Conservation (phyloP, 345 rosid genomes). For the sweet orange (Citrus sinensis) region DNA sequence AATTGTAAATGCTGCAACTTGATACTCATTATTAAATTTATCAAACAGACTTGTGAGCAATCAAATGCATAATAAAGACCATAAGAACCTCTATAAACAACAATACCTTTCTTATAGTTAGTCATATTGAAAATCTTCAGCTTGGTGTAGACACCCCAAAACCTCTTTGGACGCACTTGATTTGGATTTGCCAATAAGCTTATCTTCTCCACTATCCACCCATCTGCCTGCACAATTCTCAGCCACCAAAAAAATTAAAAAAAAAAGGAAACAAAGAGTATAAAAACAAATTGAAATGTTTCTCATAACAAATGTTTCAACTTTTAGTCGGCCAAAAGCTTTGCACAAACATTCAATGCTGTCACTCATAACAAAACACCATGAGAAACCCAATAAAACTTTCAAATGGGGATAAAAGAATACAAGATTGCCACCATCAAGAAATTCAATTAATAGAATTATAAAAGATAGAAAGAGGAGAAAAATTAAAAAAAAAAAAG, state of each 20-base stretch:
- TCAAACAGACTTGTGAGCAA: background rate
- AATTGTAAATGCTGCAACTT: background rate
- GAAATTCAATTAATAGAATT: background rate
- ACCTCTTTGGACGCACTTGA: slow-evolving; percentile 80
- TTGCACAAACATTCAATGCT: background rate
- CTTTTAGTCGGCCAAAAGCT: background rate
- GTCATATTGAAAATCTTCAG: slow-evolving; percentile 92
- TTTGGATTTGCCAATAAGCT: slow-evolving; percentile 84
- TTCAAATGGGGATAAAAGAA: background rate
- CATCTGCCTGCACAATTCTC: slow-evolving; percentile 68
- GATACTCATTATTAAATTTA: background rate
- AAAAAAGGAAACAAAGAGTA: background rate
- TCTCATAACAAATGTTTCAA: background rate
- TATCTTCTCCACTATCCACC: slow-evolving; percentile 91
- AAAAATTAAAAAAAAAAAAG: background rate
- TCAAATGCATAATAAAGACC: background rate
- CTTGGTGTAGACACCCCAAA: slow-evolving; percentile 98
- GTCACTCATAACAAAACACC: no score
- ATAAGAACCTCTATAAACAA: background rate
- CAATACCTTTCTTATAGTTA: slow-evolving; percentile 74
- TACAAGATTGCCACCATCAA: background rate
- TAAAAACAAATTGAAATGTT: background rate
- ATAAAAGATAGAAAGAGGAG: background rate
- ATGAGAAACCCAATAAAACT: background rate
- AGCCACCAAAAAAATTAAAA: background rate